Evolutionary conservation across 768 basidiomycete species (phyloP), one percentile per base, ranked within the genome.

Genomic region (Serpula lacrymans): DNA sequence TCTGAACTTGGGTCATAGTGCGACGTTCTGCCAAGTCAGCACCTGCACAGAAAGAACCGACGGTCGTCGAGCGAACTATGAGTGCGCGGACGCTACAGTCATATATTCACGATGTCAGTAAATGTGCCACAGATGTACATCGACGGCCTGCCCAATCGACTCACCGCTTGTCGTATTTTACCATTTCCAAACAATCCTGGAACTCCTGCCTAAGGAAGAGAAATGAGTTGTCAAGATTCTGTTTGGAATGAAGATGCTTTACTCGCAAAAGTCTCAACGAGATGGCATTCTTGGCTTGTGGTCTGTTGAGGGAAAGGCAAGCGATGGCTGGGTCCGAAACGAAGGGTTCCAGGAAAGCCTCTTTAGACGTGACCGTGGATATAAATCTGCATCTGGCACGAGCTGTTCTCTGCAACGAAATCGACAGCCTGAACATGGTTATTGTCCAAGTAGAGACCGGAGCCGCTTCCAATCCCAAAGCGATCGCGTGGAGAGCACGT

Each of bases 41-140:
- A 9, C 93, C 93, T 12, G 93, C 83, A 57, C 93, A 97, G 64
- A 96, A 97, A 3, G 87, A 72, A 17, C 81, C 82, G n/a, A 71
- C 50, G 1, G 81, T 75, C 1, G 87, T 76, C 6, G 93, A 93
- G 39, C 83, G 78, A n/a, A 97, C 59, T 40, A 97, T 80, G 44
- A 97, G 74, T 0, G 85, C 79, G 42, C 91, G 84, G 38, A 84
- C 70, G 42, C 86, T 90, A 47, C 27, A 29, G 13, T 3, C 34
- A 14, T 10, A 17, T 14, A n/a, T n/a, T n/a, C n/a, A n/a, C n/a
- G n/a, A n/a, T n/a, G n/a, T n/a, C n/a, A n/a, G n/a, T n/a, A n/a
- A 24, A 14, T 26, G 17, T 24, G 32, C 13, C 13, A 23, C 30
- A 43, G 37, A 39, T 37, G 29, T 20, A 35, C 27, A 41, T 38